Percentiles rank a stretch among this genome's conserved stretches.
Evolutionary conservation across 2,329 filamentous ascomycete species (phyloP).

Genomic region (Pseudogymnoascus sp.): DNA sequence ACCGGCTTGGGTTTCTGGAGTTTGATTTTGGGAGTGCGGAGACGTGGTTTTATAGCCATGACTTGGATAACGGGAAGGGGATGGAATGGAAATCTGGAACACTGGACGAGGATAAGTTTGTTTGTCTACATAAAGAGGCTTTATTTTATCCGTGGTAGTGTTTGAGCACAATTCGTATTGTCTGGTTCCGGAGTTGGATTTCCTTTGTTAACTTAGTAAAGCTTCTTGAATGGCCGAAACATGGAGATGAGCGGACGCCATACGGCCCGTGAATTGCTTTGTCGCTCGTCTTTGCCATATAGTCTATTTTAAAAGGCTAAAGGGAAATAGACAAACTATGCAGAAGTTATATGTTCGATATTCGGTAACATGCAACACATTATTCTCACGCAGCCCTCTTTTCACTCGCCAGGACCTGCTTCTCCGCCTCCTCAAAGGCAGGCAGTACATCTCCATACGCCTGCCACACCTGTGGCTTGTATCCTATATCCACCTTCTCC

Average conservation of each 20-base stretch:
- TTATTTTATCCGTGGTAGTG: not conserved
- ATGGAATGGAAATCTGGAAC: not conserved
- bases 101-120: not conserved
- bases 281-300: not conserved
- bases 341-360: not conserved
- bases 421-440: conserved; percentile 73
- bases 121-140: conserved; percentile 4
- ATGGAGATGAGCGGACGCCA: not conserved
- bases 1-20: not conserved
- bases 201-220: not conserved
- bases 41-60: not conserved
- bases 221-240: not conserved
- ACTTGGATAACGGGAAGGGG: not conserved
- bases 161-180: not conserved
- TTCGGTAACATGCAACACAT: not conserved
- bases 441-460: conserved; percentile 70
- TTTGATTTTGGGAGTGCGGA: not conserved
- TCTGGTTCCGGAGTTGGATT: not conserved
- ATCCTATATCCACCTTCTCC: conserved; percentile 76
- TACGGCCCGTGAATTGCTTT: not conserved
- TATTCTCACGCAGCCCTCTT: conserved; percentile 16
- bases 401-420: conserved; percentile 49
- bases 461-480: conserved; percentile 66
- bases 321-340: not conserved
- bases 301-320: not conserved